Conservation (phyloP, 2,329 filamentous ascomycete genomes). For the Allantophomopsis lycopodina region DNA sequence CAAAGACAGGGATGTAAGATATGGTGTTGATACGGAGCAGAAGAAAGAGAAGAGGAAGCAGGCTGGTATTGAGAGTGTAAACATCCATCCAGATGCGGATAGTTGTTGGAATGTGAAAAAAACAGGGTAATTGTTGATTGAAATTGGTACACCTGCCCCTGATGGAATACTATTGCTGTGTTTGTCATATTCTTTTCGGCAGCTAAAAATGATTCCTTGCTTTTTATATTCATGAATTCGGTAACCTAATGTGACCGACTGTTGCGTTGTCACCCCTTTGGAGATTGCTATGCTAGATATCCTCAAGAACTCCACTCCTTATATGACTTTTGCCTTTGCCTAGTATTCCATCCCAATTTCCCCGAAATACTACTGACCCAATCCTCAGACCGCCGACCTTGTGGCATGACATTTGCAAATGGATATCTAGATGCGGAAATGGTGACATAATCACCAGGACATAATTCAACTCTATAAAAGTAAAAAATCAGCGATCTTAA, state of each 20-base stretch:
- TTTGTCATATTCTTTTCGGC: no score
- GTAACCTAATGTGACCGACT: no score
- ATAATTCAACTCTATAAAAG: constrained; percentile 47
- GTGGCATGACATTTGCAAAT: constrained; percentile 62
- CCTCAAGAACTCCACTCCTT: constrained; percentile 19
- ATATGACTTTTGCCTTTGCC: constrained; percentile 60
- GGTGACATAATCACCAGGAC: constrained; percentile 71
- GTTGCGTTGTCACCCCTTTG: no score
- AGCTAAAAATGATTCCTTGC: no score
- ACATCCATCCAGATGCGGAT: constrained; percentile 31
- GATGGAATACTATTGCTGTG: no score
- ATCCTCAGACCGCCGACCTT: constrained; percentile 57
- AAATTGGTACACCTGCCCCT: no score
- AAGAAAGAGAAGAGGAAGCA: constrained; percentile 38
- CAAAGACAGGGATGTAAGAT: constrained; percentile 36
- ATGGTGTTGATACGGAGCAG: constrained; percentile 31
- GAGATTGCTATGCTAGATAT: no score
- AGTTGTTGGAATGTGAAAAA: constrained; percentile 25
- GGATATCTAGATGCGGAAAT: constrained; percentile 71
- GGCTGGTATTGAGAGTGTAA: constrained; percentile 28
- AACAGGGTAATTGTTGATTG: no score
- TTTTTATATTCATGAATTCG: no score
- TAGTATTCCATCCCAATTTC: constrained; percentile 70
- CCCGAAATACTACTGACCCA: constrained; percentile 73
- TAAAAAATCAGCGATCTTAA: no score